These are phyloP conservation scores for Botrytis byssoidea DNA, from an alignment of 2,329 filamentous ascomycete species.

Conservation along the genomic window DNA sequence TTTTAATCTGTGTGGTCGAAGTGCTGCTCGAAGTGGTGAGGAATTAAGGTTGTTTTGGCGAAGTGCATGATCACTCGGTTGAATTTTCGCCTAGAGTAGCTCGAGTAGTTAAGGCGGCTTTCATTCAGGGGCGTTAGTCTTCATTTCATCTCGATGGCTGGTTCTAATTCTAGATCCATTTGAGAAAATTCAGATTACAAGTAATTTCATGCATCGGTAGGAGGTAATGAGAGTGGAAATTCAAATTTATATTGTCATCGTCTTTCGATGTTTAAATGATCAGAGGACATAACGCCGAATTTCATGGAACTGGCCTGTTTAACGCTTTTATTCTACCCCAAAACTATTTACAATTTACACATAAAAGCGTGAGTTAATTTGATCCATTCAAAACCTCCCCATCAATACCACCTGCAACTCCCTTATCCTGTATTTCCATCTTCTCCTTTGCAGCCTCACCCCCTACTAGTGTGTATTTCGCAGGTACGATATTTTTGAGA, in stretches of 20 bases:
- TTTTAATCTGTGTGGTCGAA: background rate
- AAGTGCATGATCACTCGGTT: background rate
- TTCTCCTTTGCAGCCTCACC: slow-evolving; percentile 26
- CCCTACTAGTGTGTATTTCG: slow-evolving; percentile 26
- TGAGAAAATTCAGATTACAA: background rate
- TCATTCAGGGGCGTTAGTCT: background rate
- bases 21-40: background rate
- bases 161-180: background rate
- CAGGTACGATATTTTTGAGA: slow-evolving; percentile 36
- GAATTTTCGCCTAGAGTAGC: background rate
- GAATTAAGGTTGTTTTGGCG: background rate
- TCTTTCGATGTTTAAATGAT: background rate
- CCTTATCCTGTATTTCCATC: slow-evolving; percentile 22
- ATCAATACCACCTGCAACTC: slow-evolving; percentile 20
- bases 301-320: background rate
- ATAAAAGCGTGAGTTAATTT: background rate
- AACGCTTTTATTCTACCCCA: background rate
- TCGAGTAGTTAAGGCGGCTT: background rate
- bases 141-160: background rate
- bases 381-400: background rate
- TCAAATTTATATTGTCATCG: background rate
- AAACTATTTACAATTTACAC: slow-evolving; percentile 2
- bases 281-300: background rate
- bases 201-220: background rate
- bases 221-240: background rate